A percentile compares a stretch with the other conserved stretches of the same genome.
phyloP scores from a whole-genome alignment of 2,329 filamentous ascomycete genomes.

The Thyridium curvatum region DNA sequence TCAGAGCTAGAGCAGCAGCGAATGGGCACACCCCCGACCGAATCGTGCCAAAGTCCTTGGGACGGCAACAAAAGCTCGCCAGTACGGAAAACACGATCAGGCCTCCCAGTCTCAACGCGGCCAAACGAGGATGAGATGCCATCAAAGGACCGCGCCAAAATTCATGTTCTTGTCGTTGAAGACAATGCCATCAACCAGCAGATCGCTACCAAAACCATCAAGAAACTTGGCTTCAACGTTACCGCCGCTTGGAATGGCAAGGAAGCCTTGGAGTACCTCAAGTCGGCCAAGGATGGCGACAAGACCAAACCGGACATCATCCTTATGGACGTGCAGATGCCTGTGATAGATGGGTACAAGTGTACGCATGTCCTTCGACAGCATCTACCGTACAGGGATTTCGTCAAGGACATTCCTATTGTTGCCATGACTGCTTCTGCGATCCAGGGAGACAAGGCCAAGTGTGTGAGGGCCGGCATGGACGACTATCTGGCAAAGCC shows the following conservation, averaged over 20 bases:
- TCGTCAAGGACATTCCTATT: conserved; percentile 49
- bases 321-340: conserved; percentile 73
- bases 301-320: conserved; percentile 64
- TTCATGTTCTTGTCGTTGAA: conserved; percentile 72
- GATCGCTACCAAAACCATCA: conserved; percentile 63
- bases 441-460: conserved; percentile 46
- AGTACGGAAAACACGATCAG: conserved; percentile 8
- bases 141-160: conserved; percentile 50
- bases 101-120: conserved; percentile 8
- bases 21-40: conserved; percentile 33
- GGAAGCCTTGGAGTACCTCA: conserved; percentile 69
- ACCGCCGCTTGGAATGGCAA: conserved; percentile 71
- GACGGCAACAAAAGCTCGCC: conserved; percentile 16
- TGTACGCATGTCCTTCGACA: conserved; percentile 69
- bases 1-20: conserved; percentile 48
- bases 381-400: conserved; percentile 56
- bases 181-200: conserved; percentile 50
- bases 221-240: conserved; percentile 66
- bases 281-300: conserved; percentile 42
- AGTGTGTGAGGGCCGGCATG: conserved; percentile 47
- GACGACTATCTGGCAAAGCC: conserved; percentile 50
- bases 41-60: conserved; percentile 13
- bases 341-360: conserved; percentile 70
- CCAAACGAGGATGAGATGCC: conserved; percentile 40
- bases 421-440: conserved; percentile 51